phyloP scores from a whole-genome alignment of 75 land plant species.

The Adiantum capillusveneris region DNA sequence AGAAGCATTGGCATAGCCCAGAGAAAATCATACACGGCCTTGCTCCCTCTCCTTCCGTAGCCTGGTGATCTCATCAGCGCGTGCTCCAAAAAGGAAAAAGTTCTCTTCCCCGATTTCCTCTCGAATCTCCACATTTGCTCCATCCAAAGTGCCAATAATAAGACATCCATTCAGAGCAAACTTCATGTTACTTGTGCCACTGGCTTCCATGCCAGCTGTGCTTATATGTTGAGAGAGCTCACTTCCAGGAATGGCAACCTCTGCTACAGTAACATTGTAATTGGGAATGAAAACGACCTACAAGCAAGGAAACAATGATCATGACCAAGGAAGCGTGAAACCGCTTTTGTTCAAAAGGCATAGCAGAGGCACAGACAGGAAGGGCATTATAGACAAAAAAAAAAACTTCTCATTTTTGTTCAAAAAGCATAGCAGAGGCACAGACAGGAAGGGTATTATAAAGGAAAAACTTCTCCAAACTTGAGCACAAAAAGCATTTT shows the following conservation, averaged over 20 bases:
- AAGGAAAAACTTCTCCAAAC: too few species aligned
- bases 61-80: slow-evolving; percentile 72
- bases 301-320: not conserved
- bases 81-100: slow-evolving; percentile 94
- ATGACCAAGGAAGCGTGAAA: slow-evolving; percentile 1
- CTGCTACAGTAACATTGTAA: slow-evolving; percentile 92
- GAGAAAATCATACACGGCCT: slow-evolving; percentile 49
- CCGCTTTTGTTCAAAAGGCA: too few species aligned
- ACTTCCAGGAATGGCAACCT: slow-evolving; percentile 87
- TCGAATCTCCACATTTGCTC: slow-evolving; percentile 97
- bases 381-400: too few species aligned
- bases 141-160: slow-evolving; percentile 94
- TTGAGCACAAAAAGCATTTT: too few species aligned
- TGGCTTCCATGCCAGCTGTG: slow-evolving; percentile 99
- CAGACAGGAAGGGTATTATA: too few species aligned
- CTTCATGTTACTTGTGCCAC: slow-evolving; percentile 99
- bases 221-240: slow-evolving; percentile 97
- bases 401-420: too few species aligned
- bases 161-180: slow-evolving; percentile 94
- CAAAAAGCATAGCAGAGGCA: too few species aligned
- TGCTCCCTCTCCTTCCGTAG: slow-evolving; percentile 78
- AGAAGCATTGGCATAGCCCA: too few species aligned
- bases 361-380: too few species aligned
- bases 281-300: slow-evolving; percentile 98
- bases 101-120: slow-evolving; percentile 94